These are phyloP conservation scores for Beauveria sp. DNA, from an alignment of 2,329 filamentous ascomycete genomes.

Conservation along the genomic window DNA sequence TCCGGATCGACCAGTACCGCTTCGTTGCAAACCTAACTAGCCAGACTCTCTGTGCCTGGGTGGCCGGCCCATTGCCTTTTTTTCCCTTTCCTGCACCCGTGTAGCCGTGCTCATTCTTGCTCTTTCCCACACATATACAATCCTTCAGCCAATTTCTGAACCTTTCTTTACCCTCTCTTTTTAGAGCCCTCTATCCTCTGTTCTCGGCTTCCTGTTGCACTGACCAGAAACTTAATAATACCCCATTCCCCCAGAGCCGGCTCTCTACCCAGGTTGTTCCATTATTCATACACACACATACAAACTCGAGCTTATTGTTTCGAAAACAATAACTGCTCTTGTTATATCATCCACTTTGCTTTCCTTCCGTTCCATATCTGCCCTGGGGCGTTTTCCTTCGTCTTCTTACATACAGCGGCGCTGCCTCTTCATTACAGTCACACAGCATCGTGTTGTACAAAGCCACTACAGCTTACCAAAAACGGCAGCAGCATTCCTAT, in stretches of 20 bases:
- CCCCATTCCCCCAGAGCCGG: conserved; percentile 7
- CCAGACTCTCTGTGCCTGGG: not conserved
- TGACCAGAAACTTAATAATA: not conserved
- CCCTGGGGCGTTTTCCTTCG: not conserved
- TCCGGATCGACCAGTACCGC: too few species aligned
- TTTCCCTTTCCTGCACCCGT: not conserved
- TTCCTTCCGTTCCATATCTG: too few species aligned
- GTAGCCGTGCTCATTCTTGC: not conserved
- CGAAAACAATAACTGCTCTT: not conserved
- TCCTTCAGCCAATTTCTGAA: not conserved
- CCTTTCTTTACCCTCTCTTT: not conserved
- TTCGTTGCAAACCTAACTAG: not conserved
- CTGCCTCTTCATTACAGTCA: not conserved
- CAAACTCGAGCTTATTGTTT: not conserved
- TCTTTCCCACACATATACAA: conserved; percentile 6
- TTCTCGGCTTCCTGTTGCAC: not conserved
- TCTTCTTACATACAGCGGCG: not conserved
- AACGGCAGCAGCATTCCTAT: not conserved
- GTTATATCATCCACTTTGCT: not conserved
- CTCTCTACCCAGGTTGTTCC: not conserved
- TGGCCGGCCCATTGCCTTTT: not conserved
- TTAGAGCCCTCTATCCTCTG: not conserved
- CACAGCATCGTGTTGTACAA: not conserved
- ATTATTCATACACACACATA: conserved; percentile 2
- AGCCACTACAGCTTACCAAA: not conserved